Evolutionary conservation across 129 eudicot genomes (phyloP).

Genomic region (Flaveria brownii): DNA sequence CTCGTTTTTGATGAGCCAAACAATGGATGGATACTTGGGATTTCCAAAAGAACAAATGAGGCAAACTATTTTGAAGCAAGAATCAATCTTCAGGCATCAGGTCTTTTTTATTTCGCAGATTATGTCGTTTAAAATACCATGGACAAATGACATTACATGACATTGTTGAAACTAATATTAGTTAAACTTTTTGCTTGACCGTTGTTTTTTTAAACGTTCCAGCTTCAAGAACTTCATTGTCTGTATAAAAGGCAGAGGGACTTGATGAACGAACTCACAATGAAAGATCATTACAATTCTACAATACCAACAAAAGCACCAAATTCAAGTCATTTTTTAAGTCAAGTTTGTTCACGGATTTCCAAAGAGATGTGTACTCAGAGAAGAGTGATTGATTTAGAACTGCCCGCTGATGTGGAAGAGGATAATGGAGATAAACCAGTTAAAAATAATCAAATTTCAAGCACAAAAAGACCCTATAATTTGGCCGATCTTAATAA

Average conservation of each 20-base stretch:
- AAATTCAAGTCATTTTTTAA: slow-evolving; percentile 18
- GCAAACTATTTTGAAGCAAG: slow-evolving; percentile 72
- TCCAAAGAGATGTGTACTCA: slow-evolving; percentile 25
- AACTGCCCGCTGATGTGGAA: slow-evolving; percentile 39
- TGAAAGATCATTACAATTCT: slow-evolving; percentile 29
- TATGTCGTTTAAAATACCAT: neutral
- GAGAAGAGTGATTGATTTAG: slow-evolving; percentile 40
- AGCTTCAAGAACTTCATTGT: slow-evolving; percentile 89
- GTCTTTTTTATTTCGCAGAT: slow-evolving; percentile 28
- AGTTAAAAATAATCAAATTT: slow-evolving; percentile 21
- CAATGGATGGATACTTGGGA: slow-evolving; percentile 39
- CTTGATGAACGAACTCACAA: slow-evolving; percentile 55
- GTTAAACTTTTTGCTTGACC: neutral
- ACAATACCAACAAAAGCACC: slow-evolving; percentile 28
- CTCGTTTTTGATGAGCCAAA: slow-evolving; percentile 35
- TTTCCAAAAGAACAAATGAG: slow-evolving; percentile 51
- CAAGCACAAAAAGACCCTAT: slow-evolving; percentile 14
- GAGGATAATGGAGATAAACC: slow-evolving; percentile 32
- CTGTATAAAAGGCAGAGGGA: slow-evolving; percentile 68
- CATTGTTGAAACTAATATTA: neutral
- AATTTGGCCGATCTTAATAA: slow-evolving; percentile 51
- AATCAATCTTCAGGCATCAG: slow-evolving; percentile 69
- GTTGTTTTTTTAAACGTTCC: slow-evolving; percentile 21
- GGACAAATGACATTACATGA: neutral
- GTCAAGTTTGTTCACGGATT: slow-evolving; percentile 31